These are phyloP conservation scores for Primulina tabacum DNA, from an alignment of 257 asterid genomes.

Conservation along the genomic window DNA sequence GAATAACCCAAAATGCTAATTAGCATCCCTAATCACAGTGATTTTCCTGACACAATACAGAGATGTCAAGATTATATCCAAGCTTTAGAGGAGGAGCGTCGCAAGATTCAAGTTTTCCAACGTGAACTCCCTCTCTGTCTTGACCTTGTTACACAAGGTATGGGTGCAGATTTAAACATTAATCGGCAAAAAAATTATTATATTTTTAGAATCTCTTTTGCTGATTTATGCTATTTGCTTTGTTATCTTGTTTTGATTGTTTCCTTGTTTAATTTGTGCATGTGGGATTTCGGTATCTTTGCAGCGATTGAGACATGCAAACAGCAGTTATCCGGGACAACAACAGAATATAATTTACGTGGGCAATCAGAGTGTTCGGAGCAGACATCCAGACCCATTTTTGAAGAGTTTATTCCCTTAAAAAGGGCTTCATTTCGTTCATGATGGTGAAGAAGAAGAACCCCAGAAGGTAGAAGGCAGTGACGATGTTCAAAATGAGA, in stretches of 20 bases:
- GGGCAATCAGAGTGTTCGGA: constrained; percentile 48
- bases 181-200: too few species aligned
- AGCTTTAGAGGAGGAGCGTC: constrained; percentile 70
- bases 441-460: constrained; percentile 38
- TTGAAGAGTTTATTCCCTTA: constrained; percentile 39
- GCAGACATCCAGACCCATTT: constrained; percentile 44
- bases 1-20: constrained; percentile 30
- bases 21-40: constrained; percentile 36
- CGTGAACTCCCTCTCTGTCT: constrained; percentile 96
- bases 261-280: too few species aligned
- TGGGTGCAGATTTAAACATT: not conserved
- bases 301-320: constrained; percentile 54
- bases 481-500: constrained; percentile 5
- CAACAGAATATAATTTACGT: constrained; percentile 28
- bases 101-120: constrained; percentile 83
- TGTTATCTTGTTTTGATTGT: not conserved
- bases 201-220: not conserved
- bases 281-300: not conserved
- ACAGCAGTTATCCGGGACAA: constrained; percentile 36
- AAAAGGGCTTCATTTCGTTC: constrained; percentile 32
- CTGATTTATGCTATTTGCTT: too few species aligned
- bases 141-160: constrained; percentile 90
- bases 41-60: constrained; percentile 47
- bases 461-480: constrained; percentile 24
- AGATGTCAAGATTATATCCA: constrained; percentile 57